Evolutionary conservation across 169 alveolate species (phyloP).

Genomic region (Toxoplasma gondii): DNA sequence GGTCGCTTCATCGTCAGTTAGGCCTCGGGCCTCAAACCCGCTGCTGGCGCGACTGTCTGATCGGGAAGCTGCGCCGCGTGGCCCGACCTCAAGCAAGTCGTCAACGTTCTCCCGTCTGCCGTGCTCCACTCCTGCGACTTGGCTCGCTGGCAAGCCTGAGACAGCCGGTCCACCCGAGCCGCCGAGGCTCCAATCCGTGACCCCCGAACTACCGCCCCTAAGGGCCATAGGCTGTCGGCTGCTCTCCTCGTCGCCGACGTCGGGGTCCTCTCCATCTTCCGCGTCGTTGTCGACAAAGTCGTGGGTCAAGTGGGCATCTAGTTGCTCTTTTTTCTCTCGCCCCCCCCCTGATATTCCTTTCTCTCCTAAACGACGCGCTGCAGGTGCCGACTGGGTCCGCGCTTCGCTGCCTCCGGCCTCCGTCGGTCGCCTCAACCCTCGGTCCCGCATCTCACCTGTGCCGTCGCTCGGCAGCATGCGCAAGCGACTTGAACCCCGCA

Average conservation of each 20-base stretch:
- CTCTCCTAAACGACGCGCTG: neutral
- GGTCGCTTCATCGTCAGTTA: neutral
- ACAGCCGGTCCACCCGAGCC: neutral
- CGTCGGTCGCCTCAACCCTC: neutral
- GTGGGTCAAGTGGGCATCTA: neutral
- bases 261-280: neutral
- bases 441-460: neutral
- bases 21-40: neutral
- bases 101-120: neutral
- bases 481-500: neutral
- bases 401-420: neutral
- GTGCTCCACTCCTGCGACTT: neutral
- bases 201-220: neutral
- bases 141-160: neutral
- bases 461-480: neutral
- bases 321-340: neutral
- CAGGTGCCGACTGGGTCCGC: neutral
- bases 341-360: neutral
- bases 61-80: neutral
- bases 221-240: neutral
- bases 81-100: neutral
- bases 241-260: neutral
- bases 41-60: neutral
- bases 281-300: neutral
- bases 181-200: neutral